Base-by-base conservation (phyloP, 768 basidiomycete genomes). In the Candolleomyces efflorescens region DNA sequence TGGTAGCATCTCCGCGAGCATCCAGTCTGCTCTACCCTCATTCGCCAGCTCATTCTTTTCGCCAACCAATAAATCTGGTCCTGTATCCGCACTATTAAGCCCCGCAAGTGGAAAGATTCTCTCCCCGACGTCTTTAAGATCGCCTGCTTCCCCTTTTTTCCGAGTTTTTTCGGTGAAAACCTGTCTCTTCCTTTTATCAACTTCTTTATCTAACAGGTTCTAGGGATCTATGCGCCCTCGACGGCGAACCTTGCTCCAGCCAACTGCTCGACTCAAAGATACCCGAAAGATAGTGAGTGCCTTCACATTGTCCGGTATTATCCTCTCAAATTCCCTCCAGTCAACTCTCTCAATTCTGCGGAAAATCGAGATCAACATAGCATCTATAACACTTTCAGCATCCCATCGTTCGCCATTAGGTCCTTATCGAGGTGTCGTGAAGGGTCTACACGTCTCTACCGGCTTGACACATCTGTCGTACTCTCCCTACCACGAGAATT, bases 211-310 rank as follows among this genome's bases (percentile, higher is more conserved):
- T 20, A 17, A 20, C 44, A 26, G n/a, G 36, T 51, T 32, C 26
- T 43, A 83, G 82, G 77, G 79, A 13, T 79, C 82, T 1, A 78
- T 81, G 56, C 73, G 79, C 2, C 71, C 77, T 45, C 73, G 77
- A 47, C 76, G 78, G 60, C 74, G 71, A 54, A 63, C 67, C 50
- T 63, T 65, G 27, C 59, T 74, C 45, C 73, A 71, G 20, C 75
- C 76, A 36, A 66, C 73, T 55, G 61, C 65, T 27, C 78, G 73
- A 59, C 63, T 82, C 15, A 77, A 72, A 54, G 73, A 77, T 53
- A 56, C 64, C 24, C 70, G 69, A 57, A 71, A 75, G 59, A 66
- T 70, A 53, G 81, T 81, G 65, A 38, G 72, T 69, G 1, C n/a
- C 46, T 61, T 32, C 23, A 17, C 13, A 9, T 9, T 48, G 7